A percentile compares a stretch with the other conserved stretches of the same genome.
These are phyloP conservation scores for Lyophyllum shimeji DNA, from an alignment of 768 basidiomycete genomes.

Conservation along the genomic window DNA sequence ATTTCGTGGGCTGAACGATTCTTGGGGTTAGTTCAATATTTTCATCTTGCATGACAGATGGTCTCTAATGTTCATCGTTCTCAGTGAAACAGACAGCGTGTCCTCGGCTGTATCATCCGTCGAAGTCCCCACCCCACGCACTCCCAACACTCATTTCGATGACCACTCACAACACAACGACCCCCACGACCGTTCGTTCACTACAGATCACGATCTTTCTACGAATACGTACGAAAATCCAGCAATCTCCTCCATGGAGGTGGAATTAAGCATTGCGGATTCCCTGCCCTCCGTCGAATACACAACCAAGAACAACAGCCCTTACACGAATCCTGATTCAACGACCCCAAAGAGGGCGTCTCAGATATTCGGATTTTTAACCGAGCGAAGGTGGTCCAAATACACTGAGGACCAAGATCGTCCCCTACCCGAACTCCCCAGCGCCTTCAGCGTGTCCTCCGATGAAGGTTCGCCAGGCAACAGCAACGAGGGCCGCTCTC, in stretches of 20 bases:
- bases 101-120: conserved; percentile 49
- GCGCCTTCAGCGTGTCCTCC: conserved; percentile 42
- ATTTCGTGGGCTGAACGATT: conserved; percentile 85
- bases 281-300: conserved; percentile 28
- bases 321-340: conserved; percentile 37
- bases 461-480: conserved; percentile 23
- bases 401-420: conserved; percentile 32
- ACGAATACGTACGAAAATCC: conserved; percentile 41
- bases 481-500: conserved; percentile 20
- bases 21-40: conserved; percentile 48
- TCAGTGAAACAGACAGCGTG: conserved; percentile 43
- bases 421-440: conserved; percentile 37
- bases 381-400: conserved; percentile 40
- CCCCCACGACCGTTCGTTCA: conserved; percentile 37
- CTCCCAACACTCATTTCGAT: conserved; percentile 39
- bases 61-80: neutral
- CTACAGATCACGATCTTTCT: conserved; percentile 49
- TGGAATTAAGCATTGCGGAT: conserved; percentile 62
- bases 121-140: conserved; percentile 51
- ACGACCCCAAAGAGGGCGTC: conserved; percentile 68
- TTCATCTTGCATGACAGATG: neutral
- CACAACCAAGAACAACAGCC: conserved; percentile 21
- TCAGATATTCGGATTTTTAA: conserved; percentile 73
- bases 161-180: conserved; percentile 28
- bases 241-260: conserved; percentile 72